Evolutionary conservation across 1,284 basidiomycete genomes (phyloP).

Genomic region (Naganishia sp.): DNA sequence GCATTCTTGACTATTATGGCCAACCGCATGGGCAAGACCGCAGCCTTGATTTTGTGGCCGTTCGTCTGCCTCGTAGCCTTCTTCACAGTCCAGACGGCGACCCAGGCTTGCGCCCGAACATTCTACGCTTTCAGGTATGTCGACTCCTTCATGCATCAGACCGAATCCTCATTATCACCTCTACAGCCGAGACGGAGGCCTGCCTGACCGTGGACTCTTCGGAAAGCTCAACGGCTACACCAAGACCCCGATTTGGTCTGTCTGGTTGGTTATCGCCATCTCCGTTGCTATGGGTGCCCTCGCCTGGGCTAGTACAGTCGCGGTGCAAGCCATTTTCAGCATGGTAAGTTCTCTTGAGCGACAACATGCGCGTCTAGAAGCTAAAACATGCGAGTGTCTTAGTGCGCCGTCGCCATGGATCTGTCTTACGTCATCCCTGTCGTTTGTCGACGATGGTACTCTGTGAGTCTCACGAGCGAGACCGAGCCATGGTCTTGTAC

Average conservation of each 20-base stretch:
- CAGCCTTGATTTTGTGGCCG: conserved; percentile 71
- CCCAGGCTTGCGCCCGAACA: conserved; percentile 84
- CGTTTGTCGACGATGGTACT: conserved; percentile 43
- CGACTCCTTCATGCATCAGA: background rate
- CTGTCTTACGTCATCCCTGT: conserved; percentile 47
- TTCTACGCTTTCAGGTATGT: conserved; percentile 82
- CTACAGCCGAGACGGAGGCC: conserved; percentile 56
- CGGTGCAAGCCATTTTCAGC: conserved; percentile 76
- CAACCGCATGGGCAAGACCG: conserved; percentile 68
- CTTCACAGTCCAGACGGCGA: conserved; percentile 73
- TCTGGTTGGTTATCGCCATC: conserved; percentile 73
- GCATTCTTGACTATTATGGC: conserved; percentile 76
- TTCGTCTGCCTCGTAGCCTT: conserved; percentile 66
- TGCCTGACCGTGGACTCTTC: conserved; percentile 80
- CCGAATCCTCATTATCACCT: background rate
- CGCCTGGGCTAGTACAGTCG: conserved; percentile 73
- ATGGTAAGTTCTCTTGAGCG: conserved; percentile 35
- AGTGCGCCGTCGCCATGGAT: conserved; percentile 46
- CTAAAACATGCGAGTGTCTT: background rate
- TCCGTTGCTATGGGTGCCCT: conserved; percentile 62
- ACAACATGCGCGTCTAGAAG: background rate
- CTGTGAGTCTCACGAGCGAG: conserved; percentile 30
- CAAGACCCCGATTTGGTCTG: conserved; percentile 76
- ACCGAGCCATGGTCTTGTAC: background rate
- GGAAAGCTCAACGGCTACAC: conserved; percentile 67